Conservation (phyloP, 441 rosid genomes). For the Pelargonium cotyledonis region DNA sequence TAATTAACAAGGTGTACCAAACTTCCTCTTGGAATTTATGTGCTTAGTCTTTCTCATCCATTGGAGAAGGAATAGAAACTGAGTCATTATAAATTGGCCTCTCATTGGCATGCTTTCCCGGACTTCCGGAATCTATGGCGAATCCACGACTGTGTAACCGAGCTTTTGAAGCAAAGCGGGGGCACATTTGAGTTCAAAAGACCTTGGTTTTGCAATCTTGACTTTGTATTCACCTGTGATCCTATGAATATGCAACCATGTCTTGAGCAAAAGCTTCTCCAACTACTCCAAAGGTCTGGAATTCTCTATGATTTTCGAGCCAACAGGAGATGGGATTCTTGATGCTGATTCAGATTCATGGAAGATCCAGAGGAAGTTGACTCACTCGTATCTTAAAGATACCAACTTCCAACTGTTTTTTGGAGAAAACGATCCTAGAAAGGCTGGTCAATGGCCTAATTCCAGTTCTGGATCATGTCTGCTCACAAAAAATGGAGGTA, state of each 20-base stretch:
- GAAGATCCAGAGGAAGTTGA: too few relatives aligned
- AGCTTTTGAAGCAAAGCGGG: background rate
- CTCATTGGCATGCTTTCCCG: slow-evolving; percentile 14
- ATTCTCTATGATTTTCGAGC: slow-evolving; percentile 6
- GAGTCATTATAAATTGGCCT: slow-evolving; percentile 11
- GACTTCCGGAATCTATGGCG: background rate
- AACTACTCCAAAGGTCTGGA: slow-evolving; percentile 12
- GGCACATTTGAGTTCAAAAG: slow-evolving; percentile 7
- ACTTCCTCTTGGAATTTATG: background rate
- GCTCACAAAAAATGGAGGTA: background rate
- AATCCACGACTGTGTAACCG: slow-evolving; percentile 11
- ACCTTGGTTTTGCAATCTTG: slow-evolving; percentile 9
- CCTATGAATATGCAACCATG: slow-evolving; percentile 10
- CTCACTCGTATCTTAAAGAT: too few relatives aligned
- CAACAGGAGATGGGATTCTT: slow-evolving; percentile 12
- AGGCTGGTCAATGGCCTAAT: slow-evolving; percentile 9
- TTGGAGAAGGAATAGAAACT: background rate
- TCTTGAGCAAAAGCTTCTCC: slow-evolving; percentile 14
- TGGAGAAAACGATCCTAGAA: background rate
- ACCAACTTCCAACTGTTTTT: too few relatives aligned
- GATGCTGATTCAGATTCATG: background rate
- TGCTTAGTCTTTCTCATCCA: slow-evolving; percentile 7
- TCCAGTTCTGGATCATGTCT: background rate
- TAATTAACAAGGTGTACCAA: too few relatives aligned
- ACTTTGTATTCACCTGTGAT: slow-evolving; percentile 9